Percentiles rank a stretch among this genome's conserved stretches.
Conservation (phyloP, 768 basidiomycete species). For the Steccherinum ochraceum region DNA sequence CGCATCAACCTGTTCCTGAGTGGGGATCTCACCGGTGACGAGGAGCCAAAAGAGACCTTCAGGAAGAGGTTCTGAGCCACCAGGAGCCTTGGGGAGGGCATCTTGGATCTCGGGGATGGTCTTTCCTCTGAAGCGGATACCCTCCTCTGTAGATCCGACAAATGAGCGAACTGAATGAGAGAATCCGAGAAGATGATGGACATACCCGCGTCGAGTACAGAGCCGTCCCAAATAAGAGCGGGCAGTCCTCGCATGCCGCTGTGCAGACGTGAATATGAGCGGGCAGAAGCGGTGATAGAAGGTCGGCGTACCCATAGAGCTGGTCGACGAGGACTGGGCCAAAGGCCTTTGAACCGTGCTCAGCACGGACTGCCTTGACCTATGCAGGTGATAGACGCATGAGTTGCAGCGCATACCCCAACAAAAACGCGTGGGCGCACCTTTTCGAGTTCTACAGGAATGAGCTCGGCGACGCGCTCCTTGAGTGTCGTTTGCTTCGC, state of each 20-base stretch:
- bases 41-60: slow-evolving; percentile 96
- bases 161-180: too few relatives aligned
- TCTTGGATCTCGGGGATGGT: slow-evolving; percentile 88
- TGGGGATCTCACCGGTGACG: slow-evolving; percentile 91
- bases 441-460: slow-evolving; percentile 79
- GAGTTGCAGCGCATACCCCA: too few relatives aligned
- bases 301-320: slow-evolving; percentile 65
- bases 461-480: slow-evolving; percentile 90
- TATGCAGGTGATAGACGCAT: slow-evolving; percentile 28
- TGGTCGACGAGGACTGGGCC: slow-evolving; percentile 90
- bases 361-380: slow-evolving; percentile 79
- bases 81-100: slow-evolving; percentile 82
- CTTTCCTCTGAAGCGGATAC: slow-evolving; percentile 96
- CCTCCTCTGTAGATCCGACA: too few relatives aligned
- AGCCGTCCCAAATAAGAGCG: slow-evolving; percentile 97
- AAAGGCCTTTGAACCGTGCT: slow-evolving; percentile 89
- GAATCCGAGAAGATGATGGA: slow-evolving; percentile 6
- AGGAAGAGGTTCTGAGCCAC: slow-evolving; percentile 86
- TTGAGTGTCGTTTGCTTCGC: slow-evolving; percentile 75
- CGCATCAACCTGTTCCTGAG: slow-evolving; percentile 77
- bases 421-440: slow-evolving; percentile 34
- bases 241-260: slow-evolving; percentile 88
- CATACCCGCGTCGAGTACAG: slow-evolving; percentile 88
- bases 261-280: slow-evolving; percentile 9
- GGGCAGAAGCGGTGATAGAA: neutral